A percentile compares a stretch with the other conserved stretches of the same genome.
Evolutionary conservation across 352 stramenopile species (phyloP).

Genomic region (Peronosclerospora sorghi): DNA sequence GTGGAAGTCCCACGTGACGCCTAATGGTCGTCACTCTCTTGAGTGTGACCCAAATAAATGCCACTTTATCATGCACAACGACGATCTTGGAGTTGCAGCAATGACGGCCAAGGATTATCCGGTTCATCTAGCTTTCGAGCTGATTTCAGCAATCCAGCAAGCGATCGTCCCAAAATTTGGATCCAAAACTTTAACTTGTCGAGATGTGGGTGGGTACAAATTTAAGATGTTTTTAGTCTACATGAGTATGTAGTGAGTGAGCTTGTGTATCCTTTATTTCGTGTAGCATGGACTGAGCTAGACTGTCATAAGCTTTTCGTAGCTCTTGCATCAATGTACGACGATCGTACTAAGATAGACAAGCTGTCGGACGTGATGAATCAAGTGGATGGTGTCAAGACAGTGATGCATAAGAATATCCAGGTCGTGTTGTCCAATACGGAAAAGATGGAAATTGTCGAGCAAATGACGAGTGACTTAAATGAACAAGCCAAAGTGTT

Average conservation of each 20-base stretch:
- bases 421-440: conserved; percentile 80
- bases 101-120: conserved; percentile 32
- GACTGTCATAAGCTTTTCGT: conserved; percentile 56
- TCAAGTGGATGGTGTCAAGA: conserved; percentile 73
- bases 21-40: conserved; percentile 78
- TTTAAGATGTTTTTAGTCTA: background rate
- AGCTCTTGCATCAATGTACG: conserved; percentile 56
- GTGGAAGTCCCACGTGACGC: conserved; percentile 79
- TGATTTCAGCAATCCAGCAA: conserved; percentile 66
- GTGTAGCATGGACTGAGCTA: conserved; percentile 62
- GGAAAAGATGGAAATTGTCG: conserved; percentile 82
- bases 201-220: conserved; percentile 44
- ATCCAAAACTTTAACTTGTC: conserved; percentile 61
- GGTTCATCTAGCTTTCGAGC: background rate
- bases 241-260: background rate
- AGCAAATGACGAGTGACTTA: conserved; percentile 82
- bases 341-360: conserved; percentile 81
- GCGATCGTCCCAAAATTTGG: conserved; percentile 69
- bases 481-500: conserved; percentile 84
- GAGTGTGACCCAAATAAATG: conserved; percentile 84
- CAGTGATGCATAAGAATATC: conserved; percentile 83
- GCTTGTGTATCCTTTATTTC: background rate
- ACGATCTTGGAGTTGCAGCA: conserved; percentile 73
- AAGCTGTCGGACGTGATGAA: conserved; percentile 79
- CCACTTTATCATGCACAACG: conserved; percentile 84